Conservation (phyloP, 768 basidiomycete genomes). For the Suillus lakei region DNA sequence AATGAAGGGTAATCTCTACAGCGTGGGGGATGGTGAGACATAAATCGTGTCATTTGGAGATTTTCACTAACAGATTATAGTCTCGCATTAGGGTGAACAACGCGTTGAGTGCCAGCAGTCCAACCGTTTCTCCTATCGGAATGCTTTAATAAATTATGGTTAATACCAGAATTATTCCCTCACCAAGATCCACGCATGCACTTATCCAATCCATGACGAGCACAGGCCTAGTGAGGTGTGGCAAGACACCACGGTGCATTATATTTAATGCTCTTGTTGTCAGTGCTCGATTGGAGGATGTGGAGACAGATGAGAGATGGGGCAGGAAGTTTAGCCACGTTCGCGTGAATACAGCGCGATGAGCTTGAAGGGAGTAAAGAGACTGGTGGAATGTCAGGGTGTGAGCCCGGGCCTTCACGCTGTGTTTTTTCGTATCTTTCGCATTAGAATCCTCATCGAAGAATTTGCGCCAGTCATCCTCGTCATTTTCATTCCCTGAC, state of each 20-base stretch:
- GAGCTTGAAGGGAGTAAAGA: conserved; percentile 75
- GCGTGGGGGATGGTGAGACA: conserved; percentile 9
- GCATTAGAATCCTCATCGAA: conserved; percentile 66
- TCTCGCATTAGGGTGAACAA: conserved; percentile 90
- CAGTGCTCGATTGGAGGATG: conserved; percentile 37
- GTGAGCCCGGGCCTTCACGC: conserved; percentile 53
- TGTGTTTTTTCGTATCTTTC: conserved; percentile 42
- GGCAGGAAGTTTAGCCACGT: conserved; percentile 81
- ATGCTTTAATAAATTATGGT: conserved; percentile 5
- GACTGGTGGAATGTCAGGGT: conserved; percentile 77
- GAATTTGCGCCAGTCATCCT: conserved; percentile 78
- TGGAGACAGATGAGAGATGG: conserved; percentile 48
- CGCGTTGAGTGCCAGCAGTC: conserved; percentile 88
- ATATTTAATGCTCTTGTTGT: conserved; percentile 69
- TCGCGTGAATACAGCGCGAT: conserved; percentile 79
- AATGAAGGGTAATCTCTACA: conserved; percentile 93
- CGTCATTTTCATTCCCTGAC: conserved; percentile 46
- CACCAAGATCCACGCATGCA: conserved; percentile 81
- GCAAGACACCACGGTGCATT: conserved; percentile 84
- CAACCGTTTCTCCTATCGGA: conserved; percentile 74
- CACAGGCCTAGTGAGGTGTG: conserved; percentile 77
- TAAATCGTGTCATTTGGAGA: background rate
- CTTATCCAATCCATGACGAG: conserved; percentile 93
- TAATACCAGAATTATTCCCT: conserved; percentile 23
- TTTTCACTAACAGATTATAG: conserved; percentile 81